These are phyloP conservation scores for Bolboschoenus planiculmis DNA, from an alignment of 176 grass and related monocot genomes.

Conservation along the genomic window DNA sequence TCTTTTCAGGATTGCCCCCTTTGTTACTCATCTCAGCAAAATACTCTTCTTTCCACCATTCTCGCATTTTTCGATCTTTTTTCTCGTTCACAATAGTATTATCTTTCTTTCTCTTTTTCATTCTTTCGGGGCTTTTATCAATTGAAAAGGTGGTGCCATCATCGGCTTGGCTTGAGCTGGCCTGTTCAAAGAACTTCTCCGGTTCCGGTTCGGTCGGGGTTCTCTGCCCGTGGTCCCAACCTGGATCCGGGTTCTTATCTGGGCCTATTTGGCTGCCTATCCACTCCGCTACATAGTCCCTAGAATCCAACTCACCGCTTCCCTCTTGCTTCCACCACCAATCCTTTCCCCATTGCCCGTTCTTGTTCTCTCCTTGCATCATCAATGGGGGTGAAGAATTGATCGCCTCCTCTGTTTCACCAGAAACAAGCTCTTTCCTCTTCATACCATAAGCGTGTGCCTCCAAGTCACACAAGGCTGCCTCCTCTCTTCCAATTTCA, in stretches of 20 bases:
- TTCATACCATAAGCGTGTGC: background rate
- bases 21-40: constrained; percentile 75
- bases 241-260: constrained; percentile 34
- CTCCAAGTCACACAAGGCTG: background rate
- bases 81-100: constrained; percentile 7
- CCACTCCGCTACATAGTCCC: constrained; percentile 65
- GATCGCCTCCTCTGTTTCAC: constrained; percentile 17
- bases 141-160: background rate
- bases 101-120: constrained; percentile 4
- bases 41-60: constrained; percentile 91
- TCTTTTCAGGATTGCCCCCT: constrained; percentile 24
- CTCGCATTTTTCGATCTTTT: constrained; percentile 51
- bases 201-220: background rate
- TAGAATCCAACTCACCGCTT: constrained; percentile 47
- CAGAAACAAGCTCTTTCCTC: constrained; percentile 4
- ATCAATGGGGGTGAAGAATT: constrained; percentile 7
- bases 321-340: constrained; percentile 92
- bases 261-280: constrained; percentile 66
- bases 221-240: constrained; percentile 22
- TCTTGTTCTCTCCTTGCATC: constrained; percentile 8
- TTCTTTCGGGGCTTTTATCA: constrained; percentile 32
- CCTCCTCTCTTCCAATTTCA: constrained; percentile 17
- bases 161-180: constrained; percentile 14
- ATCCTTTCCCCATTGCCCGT: constrained; percentile 44
- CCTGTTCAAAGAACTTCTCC: constrained; percentile 21